Evolutionary conservation across 1,139 yeast genomes (phyloP).

Genomic region (Blastobotrys apis): DNA sequence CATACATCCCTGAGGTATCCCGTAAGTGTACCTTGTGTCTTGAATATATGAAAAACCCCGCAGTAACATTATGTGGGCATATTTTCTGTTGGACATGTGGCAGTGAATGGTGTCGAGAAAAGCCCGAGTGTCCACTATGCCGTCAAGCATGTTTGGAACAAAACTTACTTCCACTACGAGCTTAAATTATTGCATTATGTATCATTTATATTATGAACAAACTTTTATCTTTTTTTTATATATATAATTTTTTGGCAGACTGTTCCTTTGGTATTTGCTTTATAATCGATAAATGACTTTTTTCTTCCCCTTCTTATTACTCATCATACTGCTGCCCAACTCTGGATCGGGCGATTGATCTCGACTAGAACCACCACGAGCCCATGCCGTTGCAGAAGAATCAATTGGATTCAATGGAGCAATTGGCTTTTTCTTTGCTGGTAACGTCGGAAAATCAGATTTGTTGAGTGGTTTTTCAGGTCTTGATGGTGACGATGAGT

Average conservation of each 20-base stretch:
- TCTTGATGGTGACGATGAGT: not conserved
- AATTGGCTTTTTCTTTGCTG: constrained; percentile 10
- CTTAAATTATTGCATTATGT: not conserved
- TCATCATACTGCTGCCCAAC: constrained; percentile 6
- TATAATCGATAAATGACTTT: constrained; percentile 16
- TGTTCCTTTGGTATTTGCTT: not conserved
- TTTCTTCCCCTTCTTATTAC: constrained; percentile 27
- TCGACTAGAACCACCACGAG: no score
- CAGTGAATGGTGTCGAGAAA: constrained; percentile 81
- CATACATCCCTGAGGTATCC: constrained; percentile 66
- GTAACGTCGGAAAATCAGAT: constrained; percentile 15
- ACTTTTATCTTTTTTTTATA: not conserved
- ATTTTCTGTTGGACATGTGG: constrained; percentile 90
- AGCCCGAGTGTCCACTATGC: constrained; percentile 89
- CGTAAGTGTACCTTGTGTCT: constrained; percentile 82
- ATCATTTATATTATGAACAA: not conserved
- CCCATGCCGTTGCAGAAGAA: constrained; percentile 9
- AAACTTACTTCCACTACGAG: constrained; percentile 60
- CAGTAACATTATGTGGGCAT: constrained; percentile 90
- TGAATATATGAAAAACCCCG: constrained; percentile 73
- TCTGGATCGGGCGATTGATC: no score
- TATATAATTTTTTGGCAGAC: not conserved
- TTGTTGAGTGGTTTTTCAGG: not conserved
- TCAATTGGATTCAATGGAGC: constrained; percentile 8
- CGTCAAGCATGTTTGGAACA: constrained; percentile 72